Evolutionary conservation across 2,329 filamentous ascomycete genomes (phyloP), one percentile per base, ranked within the genome.

Genomic region (Trichoderma sp.): DNA sequence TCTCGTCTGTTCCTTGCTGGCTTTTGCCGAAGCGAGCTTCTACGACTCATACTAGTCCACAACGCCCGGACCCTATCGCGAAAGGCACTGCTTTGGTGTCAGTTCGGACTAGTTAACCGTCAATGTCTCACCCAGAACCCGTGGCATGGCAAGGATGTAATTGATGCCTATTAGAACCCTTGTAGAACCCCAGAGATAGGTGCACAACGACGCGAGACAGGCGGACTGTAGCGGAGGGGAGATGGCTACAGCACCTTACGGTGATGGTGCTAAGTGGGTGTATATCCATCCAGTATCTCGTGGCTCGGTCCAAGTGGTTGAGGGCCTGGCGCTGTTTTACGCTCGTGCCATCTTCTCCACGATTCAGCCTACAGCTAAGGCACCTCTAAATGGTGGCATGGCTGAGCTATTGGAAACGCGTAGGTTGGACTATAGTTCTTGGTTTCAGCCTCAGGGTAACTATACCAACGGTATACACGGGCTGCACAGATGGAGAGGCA

Each of bases 311-410:
- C 67, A 62, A 31, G 24, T 31, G 53, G 21, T 71, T 11, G 33
- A 50, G 29, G 24, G 33, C 14, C 53, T 45, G 50, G 67, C 67
- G 53, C 24, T 60, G 24, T 60, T 71, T 31, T 71, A 45, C 60
- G 67, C 53, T 71, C 53, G 45, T 38, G 66, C 53, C 31, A 35
- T 56, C 67, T 71, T 71, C 67, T 71, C 67, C 67, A 71, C 53
- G 67, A 71, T 71, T 24, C 33, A 45, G 53, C 67, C 24, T 24
- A 56, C 67, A 62, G 67, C 67, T 18, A 60, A 71, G 33, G n/a
- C 53, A 33, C 31, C 11, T 14, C n/a, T 6, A n/a, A 38, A 62
- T 16, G 35, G 38, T n/a, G 24, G 53, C 18, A 24, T 41, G 31
- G 31, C 50, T 31, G 29, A 41, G 21, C 21, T 31, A 60, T 62